A percentile compares a stretch with the other conserved stretches of the same genome.
Evolutionary conservation across 1,284 basidiomycete genomes (phyloP).

Genomic region (Irpex lacteus): DNA sequence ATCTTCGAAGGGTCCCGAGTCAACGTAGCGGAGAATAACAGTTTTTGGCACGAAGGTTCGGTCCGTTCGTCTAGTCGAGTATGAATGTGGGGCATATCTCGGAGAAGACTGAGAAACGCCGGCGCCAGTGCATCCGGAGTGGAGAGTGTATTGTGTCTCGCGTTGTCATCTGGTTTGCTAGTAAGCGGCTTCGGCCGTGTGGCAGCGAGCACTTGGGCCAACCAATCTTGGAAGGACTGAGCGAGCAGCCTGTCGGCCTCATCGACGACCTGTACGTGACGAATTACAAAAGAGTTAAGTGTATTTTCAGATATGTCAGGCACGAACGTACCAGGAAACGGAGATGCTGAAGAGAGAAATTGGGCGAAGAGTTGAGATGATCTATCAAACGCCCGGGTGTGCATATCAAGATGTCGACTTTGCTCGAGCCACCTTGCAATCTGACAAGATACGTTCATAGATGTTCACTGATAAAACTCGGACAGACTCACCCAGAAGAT

Average conservation of each 20-base stretch:
- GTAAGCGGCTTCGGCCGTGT: slow-evolving; percentile 43
- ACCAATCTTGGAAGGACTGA: slow-evolving; percentile 96
- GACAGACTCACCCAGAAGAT: slow-evolving; percentile 39
- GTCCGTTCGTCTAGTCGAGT: slow-evolving; percentile 55
- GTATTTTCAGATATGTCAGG: background rate
- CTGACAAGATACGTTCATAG: slow-evolving; percentile 30
- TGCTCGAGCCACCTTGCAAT: slow-evolving; percentile 75
- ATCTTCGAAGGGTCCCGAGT: slow-evolving; percentile 94
- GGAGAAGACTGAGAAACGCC: slow-evolving; percentile 46
- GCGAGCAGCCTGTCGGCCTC: slow-evolving; percentile 95
- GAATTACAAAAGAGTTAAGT: background rate
- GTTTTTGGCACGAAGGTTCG: slow-evolving; percentile 82
- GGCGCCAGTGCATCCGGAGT: slow-evolving; percentile 60
- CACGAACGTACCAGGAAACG: slow-evolving; percentile 72
- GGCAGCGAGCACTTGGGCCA: slow-evolving; percentile 75
- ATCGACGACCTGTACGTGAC: slow-evolving; percentile 76
- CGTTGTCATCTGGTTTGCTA: background rate
- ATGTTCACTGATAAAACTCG: background rate
- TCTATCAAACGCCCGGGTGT: slow-evolving; percentile 96
- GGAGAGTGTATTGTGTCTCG: slow-evolving; percentile 13
- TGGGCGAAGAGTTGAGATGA: slow-evolving; percentile 84
- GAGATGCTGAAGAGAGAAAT: slow-evolving; percentile 92
- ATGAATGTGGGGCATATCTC: slow-evolving; percentile 34
- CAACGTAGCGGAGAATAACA: slow-evolving; percentile 95
- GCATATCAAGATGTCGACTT: slow-evolving; percentile 92